Evolutionary conservation across 2,329 filamentous ascomycete species (phyloP), one percentile per base, ranked within the genome.

Genomic region (Zelopaecilomyces penicillatus): DNA sequence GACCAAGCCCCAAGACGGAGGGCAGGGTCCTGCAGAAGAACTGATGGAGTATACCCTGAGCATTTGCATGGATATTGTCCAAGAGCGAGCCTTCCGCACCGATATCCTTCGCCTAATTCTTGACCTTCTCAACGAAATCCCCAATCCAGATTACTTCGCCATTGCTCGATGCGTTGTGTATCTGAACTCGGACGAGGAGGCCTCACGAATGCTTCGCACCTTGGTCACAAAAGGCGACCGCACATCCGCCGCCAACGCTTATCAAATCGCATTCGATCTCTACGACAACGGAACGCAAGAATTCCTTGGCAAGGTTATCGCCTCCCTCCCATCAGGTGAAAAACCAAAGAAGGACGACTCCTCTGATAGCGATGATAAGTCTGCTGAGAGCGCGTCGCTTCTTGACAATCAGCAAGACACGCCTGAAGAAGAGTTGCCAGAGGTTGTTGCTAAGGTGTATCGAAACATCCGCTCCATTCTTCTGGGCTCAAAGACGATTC

Each of bases 281-380:
- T 97, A 96, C 65, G 93, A 98, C 68, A 98, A 98, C 60, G 93
- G 93, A 54, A 97, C 93, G 0, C 93, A 98, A 58, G 93, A 97
- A 62, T 98, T 98, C 57, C 68, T 98, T 27, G 82, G 83, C 54
- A 96, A 93, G 67, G 87, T 98, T 37, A 83, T 91, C 58, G 80
- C 86, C 47, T 82, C 87, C 38, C 71, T 97, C 30, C 87, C 89
- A 0, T 73, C 76, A 12, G 65, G 67, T 8, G 69, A 75, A 44
- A 42, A 55, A 45, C 49, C 65, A 9, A 68, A 75, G 49, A 67
- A 66, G 43, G 50, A 65, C 10, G 65, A 69, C 47, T 51, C 61
- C 41, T 61, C 73, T 43, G 69, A 75, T 34, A 69, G 74, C 29
- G 65, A 60, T 43, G 63, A 67, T 9, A 64, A 65, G 9, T 55